Evolutionary conservation across 23 red algal genomes (phyloP), one percentile per base, ranked within the genome.

Genomic region (Gracilariopsis chorda): DNA sequence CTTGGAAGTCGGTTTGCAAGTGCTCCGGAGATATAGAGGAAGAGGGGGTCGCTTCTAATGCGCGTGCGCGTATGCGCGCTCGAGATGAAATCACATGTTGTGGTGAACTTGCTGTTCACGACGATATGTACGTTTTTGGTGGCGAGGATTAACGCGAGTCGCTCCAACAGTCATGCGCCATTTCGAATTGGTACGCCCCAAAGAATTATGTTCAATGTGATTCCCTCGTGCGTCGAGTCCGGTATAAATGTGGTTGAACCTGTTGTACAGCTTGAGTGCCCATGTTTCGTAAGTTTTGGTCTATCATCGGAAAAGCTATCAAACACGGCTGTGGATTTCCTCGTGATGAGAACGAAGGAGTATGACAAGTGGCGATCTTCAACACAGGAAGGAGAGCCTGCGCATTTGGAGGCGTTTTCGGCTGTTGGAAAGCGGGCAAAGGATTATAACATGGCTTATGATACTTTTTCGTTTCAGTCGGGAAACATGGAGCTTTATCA

Each of bases 181-280:
- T 68, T 39, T 41, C 62, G 62, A 39, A 36, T 68, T 68, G 62
- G 62, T 30, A 68, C 62, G 3, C 33, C 17, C 20, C 33, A 68
- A 68, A 68, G 62, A 39, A 68, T 68, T n/a, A 68, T 68, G 62
- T 68, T 68, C 33, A 36, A 68, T 25, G 62, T 68, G 4, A 36
- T 68, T 68, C 62, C 62, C 14, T 4, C 62, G 41, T 68, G 62
- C 62, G 62, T 68, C 20, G 21, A 68, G 13, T 12, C 35, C 5
- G 62, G 62, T 1, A 36, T 68, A 9, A 35, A 68, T 4, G 17
- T 68, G 20, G 2, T 68, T 12, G 3, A 68, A 14, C 62, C 62
- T 17, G 62, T 68, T 12, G 14, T 39, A 30, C 2, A 20, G 62
- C 62, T 30, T 39, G 41, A 40, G 14, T 68, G 62, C 41, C 62